Conservation (phyloP, 176 grass and related monocot genomes). For the Triticum turgidum region DNA sequence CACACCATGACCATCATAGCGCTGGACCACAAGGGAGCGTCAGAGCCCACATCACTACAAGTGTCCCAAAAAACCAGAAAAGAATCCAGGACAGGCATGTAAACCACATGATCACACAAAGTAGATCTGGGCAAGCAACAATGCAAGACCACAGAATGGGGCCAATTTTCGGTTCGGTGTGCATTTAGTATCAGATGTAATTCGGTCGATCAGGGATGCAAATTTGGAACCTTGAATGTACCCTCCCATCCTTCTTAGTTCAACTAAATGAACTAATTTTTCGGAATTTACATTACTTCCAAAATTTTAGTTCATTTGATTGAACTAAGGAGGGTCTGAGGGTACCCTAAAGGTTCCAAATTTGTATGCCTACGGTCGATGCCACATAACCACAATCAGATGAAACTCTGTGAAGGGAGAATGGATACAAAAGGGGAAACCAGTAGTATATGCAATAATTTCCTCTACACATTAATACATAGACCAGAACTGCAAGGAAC, state of each 20-base stretch:
- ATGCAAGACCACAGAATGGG: slow-evolving; percentile 13
- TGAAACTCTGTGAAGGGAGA: neutral
- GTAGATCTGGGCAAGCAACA: slow-evolving; percentile 33
- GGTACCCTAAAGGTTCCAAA: no score
- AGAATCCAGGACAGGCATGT: neutral
- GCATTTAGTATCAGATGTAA: slow-evolving; percentile 6
- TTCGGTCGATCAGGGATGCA: neutral
- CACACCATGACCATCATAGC: slow-evolving; percentile 13
- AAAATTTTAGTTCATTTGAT: no score
- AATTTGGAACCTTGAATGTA: no score
- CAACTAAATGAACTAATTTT: no score
- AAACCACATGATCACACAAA: slow-evolving; percentile 26
- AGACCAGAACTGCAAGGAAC: slow-evolving; percentile 6
- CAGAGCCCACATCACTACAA: neutral
- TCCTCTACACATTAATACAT: neutral
- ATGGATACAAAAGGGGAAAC: neutral
- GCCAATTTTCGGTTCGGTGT: neutral
- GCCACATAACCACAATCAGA: neutral
- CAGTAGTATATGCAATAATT: neutral
- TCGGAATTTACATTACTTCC: no score
- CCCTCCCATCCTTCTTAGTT: no score
- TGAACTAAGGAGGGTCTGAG: no score
- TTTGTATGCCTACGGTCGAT: neutral
- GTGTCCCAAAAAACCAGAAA: slow-evolving; percentile 25
- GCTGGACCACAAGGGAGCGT: slow-evolving; percentile 25